These are phyloP conservation scores for Lizonia empirigonia DNA, from an alignment of 2,329 filamentous ascomycete species.

Conservation along the genomic window DNA sequence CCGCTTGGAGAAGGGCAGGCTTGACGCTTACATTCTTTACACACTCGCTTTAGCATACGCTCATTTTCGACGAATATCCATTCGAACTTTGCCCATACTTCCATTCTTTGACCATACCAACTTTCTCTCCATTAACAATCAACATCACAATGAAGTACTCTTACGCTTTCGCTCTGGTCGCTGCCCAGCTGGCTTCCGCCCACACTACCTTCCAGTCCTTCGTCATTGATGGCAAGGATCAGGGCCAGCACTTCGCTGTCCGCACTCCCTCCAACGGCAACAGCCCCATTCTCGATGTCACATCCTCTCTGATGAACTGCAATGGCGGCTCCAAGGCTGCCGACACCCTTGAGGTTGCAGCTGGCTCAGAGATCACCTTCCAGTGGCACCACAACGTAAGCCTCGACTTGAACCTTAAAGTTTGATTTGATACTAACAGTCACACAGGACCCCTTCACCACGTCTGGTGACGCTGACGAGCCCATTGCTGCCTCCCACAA, in stretches of 20 bases:
- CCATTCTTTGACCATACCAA: conserved; percentile 30
- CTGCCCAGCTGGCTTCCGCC: conserved; percentile 41
- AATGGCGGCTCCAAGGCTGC: conserved; percentile 41
- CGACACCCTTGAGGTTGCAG: conserved; percentile 54
- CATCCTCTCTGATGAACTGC: conserved; percentile 44
- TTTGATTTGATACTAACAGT: background rate
- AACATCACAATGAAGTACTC: conserved; percentile 44
- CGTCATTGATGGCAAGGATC: conserved; percentile 49
- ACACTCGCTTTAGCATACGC: conserved; percentile 38
- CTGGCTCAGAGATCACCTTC: conserved; percentile 53
- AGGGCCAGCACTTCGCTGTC: conserved; percentile 47
- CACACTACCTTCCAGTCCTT: conserved; percentile 49
- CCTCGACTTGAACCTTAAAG: conserved; percentile 8
- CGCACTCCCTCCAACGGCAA: conserved; percentile 52
- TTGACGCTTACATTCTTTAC: conserved; percentile 43
- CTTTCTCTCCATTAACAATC: conserved; percentile 21
- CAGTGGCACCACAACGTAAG: conserved; percentile 60
- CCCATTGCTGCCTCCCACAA: conserved; percentile 60
- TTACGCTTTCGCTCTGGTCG: conserved; percentile 39
- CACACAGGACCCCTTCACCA: background rate
- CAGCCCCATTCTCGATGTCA: conserved; percentile 47
- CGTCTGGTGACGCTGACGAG: conserved; percentile 50
- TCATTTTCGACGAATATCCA: conserved; percentile 35
- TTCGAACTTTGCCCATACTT: conserved; percentile 32
- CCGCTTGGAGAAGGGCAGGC: conserved; percentile 30